Conservation (phyloP, 495 filamentous ascomycete species). For the Xylaria cubensis region DNA sequence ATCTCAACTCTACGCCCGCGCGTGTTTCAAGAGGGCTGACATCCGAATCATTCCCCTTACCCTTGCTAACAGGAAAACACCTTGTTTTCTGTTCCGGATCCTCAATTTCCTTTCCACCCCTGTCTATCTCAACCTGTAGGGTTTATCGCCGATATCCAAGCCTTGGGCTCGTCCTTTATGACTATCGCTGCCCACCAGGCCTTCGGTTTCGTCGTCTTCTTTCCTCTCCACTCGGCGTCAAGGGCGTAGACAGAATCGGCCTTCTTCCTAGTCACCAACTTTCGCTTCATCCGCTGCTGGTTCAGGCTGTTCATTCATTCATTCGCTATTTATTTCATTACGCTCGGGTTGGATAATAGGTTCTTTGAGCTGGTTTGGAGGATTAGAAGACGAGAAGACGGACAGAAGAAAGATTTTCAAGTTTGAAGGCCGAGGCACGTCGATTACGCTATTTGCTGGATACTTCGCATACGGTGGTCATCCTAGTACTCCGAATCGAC, state of each 20-base stretch:
- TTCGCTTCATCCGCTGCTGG: conserved; percentile 61
- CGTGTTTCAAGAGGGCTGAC: conserved; percentile 46
- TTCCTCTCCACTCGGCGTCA: conserved; percentile 40
- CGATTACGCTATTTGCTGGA: conserved; percentile 31
- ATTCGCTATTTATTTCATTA: conserved; percentile 38
- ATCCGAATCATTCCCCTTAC: conserved; percentile 40
- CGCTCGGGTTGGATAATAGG: conserved; percentile 30
- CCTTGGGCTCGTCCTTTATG: conserved; percentile 48
- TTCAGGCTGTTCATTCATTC: conserved; percentile 62
- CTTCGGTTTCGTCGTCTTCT: conserved; percentile 34
- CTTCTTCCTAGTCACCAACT: conserved; percentile 49
- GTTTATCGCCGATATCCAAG: conserved; percentile 31
- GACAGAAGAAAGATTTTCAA: conserved; percentile 11
- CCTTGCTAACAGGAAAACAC: conserved; percentile 20
- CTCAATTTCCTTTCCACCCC: conserved; percentile 29
- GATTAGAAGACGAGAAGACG: conserved; percentile 24
- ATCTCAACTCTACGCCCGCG: conserved; percentile 41
- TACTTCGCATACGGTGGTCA: conserved; percentile 30
- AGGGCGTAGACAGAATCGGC: conserved; percentile 45
- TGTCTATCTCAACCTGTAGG: conserved; percentile 29
- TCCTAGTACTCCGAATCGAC: conserved; percentile 34
- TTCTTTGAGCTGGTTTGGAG: conserved; percentile 13
- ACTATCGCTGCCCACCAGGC: conserved; percentile 48
- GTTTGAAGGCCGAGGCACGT: conserved; percentile 26
- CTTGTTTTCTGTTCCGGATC: conserved; percentile 28